phyloP scores from a whole-genome alignment of 2,329 filamentous ascomycete species.

The Phialemoniopsis sp. region DNA sequence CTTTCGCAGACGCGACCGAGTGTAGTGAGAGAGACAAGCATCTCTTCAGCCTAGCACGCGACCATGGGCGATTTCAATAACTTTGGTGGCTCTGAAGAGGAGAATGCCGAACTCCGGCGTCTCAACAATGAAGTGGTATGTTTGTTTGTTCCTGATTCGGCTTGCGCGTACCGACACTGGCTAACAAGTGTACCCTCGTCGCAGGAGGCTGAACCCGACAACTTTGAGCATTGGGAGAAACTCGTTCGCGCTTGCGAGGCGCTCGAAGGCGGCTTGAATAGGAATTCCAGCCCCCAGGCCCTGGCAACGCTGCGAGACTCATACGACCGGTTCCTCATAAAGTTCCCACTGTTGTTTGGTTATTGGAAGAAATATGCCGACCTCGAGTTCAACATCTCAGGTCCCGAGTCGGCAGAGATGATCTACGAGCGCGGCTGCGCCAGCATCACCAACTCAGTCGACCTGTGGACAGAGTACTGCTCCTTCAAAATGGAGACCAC shows the following conservation, averaged over 20 bases:
- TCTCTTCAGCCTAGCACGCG: slow-evolving; percentile 5
- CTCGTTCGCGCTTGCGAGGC: slow-evolving; percentile 77
- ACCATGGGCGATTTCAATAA: slow-evolving; percentile 67
- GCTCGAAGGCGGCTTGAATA: slow-evolving; percentile 89
- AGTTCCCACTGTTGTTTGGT: slow-evolving; percentile 92
- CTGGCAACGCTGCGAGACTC: slow-evolving; percentile 82
- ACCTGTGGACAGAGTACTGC: slow-evolving; percentile 97
- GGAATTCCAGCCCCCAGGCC: slow-evolving; percentile 92
- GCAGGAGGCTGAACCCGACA: slow-evolving; percentile 71
- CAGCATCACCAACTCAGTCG: slow-evolving; percentile 88
- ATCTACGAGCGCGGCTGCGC: slow-evolving; percentile 94
- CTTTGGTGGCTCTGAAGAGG: slow-evolving; percentile 72
- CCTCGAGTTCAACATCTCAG: slow-evolving; percentile 92
- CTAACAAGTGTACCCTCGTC: slow-evolving; percentile 1
- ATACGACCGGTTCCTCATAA: slow-evolving; percentile 89
- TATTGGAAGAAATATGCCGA: slow-evolving; percentile 99
- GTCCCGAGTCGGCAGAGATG: slow-evolving; percentile 96
- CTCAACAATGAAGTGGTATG: slow-evolving; percentile 74
- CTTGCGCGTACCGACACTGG: not conserved
- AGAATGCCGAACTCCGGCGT: slow-evolving; percentile 77
- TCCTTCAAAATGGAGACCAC: slow-evolving; percentile 97
- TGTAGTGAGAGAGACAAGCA: no score
- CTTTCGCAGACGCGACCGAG: no score
- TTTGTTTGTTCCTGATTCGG: not conserved
- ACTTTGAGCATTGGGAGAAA: slow-evolving; percentile 93